Base-by-base conservation (phyloP, 345 rosid genomes). In the Garcia nutans region DNA sequence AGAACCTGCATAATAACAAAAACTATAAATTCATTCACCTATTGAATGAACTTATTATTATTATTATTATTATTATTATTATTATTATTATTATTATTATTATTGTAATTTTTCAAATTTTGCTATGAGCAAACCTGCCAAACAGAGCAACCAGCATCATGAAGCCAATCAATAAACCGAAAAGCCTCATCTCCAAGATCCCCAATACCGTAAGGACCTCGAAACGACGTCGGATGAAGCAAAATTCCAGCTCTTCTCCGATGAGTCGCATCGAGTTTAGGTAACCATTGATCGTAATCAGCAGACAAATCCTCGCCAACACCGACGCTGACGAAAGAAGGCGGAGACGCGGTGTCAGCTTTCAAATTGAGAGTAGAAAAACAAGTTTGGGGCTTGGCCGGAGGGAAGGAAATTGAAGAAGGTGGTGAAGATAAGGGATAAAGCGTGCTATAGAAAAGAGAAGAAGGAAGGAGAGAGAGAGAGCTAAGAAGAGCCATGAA, bases 181-280 rank as follows among this genome's bases (percentile, higher is more conserved):
- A 93, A 88, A 28, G 91, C 90, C 72, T 91, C 89, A 37, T 84
- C 87, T 1, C 97, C 99, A 64, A 95, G 85, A 83, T 93, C 99
- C 45, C 99, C 99, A 31, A 93, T 90, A 47, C 99, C 97, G 61
- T 86, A 85, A 20, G 93, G 88, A 4, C 97, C 93, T 5, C 80
- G 84, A 62, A 95, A 87, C 77, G 99, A 93, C 66, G 97, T 95
- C 82, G 97, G 99, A 72, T 95, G 99, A 64, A 95, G 94, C 86
- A 95, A 81, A 68, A 95, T 82, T 57, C 99, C 97, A 19, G 92
- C 97, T 82, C 99, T 86, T 68, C 99, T 82, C 68, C 84, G 78
- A 41, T 59, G 50, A 15, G 33, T 63, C 1, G 88, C 79, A 68
- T 88, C 84, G n/a, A 79, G 76, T 50, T 80, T 79, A 19, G 97